phyloP scores from a whole-genome alignment of 2,329 filamentous ascomycete species.

The Hypoxylon sp. region DNA sequence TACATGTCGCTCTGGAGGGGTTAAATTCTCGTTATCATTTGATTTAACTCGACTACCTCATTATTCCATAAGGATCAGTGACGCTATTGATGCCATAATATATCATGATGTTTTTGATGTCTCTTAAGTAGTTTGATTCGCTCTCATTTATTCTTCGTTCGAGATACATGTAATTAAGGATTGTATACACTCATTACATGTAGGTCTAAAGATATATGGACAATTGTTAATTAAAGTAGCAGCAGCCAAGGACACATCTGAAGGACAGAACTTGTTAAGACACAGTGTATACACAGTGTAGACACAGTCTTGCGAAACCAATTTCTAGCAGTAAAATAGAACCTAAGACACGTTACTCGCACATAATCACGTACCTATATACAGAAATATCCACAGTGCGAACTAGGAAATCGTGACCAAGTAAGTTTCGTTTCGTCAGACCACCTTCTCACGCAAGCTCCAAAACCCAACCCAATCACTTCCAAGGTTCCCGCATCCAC shows the following conservation, averaged over 20 bases:
- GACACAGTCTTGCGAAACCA: background rate
- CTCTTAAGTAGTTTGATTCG: background rate
- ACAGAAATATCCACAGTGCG: background rate
- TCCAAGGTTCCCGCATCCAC: constrained; percentile 6
- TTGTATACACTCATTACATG: too few species aligned
- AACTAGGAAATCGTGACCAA: background rate
- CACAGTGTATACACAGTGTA: too few species aligned
- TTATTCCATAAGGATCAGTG: background rate
- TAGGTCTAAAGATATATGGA: background rate
- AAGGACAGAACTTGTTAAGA: background rate
- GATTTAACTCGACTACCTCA: background rate
- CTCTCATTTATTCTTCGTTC: background rate
- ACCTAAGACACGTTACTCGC: background rate
- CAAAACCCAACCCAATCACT: constrained; percentile 22
- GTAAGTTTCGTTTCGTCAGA: constrained; percentile 32
- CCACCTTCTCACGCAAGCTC: constrained; percentile 26
- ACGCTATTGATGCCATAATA: background rate
- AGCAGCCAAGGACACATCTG: background rate
- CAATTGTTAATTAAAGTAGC: background rate
- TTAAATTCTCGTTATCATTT: background rate
- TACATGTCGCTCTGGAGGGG: background rate
- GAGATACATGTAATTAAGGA: background rate
- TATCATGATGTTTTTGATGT: background rate
- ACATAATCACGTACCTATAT: background rate
- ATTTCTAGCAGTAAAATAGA: background rate